These are phyloP conservation scores for Aureobasidium musti DNA, from an alignment of 2,329 filamentous ascomycete species.

Conservation along the genomic window DNA sequence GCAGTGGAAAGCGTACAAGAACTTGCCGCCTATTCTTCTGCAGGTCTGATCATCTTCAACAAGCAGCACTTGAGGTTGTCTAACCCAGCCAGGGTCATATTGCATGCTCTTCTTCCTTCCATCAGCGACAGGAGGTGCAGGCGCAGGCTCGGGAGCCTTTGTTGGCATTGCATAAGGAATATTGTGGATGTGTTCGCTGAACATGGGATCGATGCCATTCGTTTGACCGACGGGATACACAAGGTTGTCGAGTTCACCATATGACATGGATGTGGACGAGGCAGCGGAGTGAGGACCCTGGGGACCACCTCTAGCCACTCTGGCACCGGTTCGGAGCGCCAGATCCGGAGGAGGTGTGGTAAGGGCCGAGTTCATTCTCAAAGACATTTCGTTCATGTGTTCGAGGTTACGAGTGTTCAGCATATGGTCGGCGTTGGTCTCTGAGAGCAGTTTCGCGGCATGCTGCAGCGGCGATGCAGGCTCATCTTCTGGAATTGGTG, in stretches of 20 bases:
- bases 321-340: constrained; percentile 47
- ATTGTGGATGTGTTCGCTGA: constrained; percentile 90
- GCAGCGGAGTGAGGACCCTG: constrained; percentile 49
- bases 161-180: constrained; percentile 81
- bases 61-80: constrained; percentile 76
- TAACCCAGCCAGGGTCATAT: constrained; percentile 65
- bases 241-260: constrained; percentile 65
- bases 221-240: constrained; percentile 91
- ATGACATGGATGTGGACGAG: constrained; percentile 56
- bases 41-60: constrained; percentile 79
- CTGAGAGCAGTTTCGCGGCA: constrained; percentile 65
- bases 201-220: constrained; percentile 92
- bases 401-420: constrained; percentile 66
- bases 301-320: constrained; percentile 49
- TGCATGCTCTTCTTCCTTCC: constrained; percentile 62
- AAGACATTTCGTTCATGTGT: constrained; percentile 62
- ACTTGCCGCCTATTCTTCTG: constrained; percentile 66
- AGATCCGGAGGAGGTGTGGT: constrained; percentile 60
- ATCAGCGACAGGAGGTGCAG: constrained; percentile 50
- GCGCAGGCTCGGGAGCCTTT: constrained; percentile 56
- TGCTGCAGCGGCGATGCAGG: constrained; percentile 69
- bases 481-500: constrained; percentile 54
- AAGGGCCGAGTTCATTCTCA: constrained; percentile 57
- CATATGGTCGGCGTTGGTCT: constrained; percentile 66
- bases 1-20: constrained; percentile 65